Evolutionary conservation across 192 early-diverging fungal species (phyloP).

Genomic region (Geosiphon pyriformis): DNA sequence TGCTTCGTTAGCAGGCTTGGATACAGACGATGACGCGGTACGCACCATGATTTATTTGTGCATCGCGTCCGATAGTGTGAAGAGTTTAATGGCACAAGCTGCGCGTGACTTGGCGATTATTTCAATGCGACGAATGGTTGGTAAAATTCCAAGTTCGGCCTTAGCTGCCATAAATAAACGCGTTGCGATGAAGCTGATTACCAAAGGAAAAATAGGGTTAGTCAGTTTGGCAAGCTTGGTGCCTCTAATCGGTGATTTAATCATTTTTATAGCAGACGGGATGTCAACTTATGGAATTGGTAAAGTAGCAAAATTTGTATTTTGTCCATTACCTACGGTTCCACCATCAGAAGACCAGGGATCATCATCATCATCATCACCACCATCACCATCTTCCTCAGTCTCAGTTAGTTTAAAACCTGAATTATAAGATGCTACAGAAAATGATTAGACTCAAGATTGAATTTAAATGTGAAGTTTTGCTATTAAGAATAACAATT

Average conservation of each 20-base stretch:
- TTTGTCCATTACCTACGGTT: conserved; percentile 22
- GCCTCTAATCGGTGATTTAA: conserved; percentile 20
- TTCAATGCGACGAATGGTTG: conserved; percentile 12
- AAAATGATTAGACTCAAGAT: too few species aligned
- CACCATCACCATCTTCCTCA: not conserved
- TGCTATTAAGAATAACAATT: not conserved
- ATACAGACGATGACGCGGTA: conserved; percentile 24
- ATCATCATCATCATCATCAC: not conserved
- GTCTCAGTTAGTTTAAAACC: too few species aligned
- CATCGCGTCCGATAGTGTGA: conserved; percentile 23
- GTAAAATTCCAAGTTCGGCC: conserved; percentile 14
- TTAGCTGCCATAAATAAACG: conserved; percentile 20
- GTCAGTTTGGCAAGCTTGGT: conserved; percentile 15
- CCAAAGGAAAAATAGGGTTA: not conserved
- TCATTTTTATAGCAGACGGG: conserved; percentile 25
- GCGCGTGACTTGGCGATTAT: conserved; percentile 23
- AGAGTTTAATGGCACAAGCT: conserved; percentile 7
- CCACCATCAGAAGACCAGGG: not conserved
- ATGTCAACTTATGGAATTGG: conserved; percentile 25
- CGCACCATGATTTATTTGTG: conserved; percentile 31
- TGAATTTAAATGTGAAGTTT: too few species aligned
- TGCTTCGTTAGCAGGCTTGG: conserved; percentile 18
- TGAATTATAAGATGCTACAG: not conserved
- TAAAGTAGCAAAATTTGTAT: conserved; percentile 30
- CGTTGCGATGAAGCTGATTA: conserved; percentile 26